Base-by-base conservation (phyloP, 306 rosid species). In the Gynostemma pentaphyllum region DNA sequence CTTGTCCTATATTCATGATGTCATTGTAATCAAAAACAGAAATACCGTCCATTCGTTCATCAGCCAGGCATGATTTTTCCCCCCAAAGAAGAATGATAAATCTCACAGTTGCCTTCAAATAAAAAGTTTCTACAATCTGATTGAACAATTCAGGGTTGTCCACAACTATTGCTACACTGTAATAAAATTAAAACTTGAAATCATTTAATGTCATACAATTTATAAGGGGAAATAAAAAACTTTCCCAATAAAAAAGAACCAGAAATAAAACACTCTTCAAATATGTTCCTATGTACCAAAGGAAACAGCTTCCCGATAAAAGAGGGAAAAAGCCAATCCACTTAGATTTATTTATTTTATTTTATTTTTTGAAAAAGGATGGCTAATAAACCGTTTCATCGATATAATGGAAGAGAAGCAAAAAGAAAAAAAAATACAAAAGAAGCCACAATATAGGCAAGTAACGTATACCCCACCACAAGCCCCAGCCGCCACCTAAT, bases 61-160 rank as follows among this genome's bases (percentile, higher is more conserved):
- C 42, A 47, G 72, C 70, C 73, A 88, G 61, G 59, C 71, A 18
- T 63, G 94, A 82, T 68, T 88, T 92, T 62, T 92, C 87, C 66
- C 98, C 98, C 98, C 98, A 92, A 42, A 92, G 94, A 55, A 92
- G 90, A 79, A 92, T 78, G 46, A 92, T 47, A 69, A 79, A 92
- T 70, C 82, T 85, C 78, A 79, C 69, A 37, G 78, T 65, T 60
- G 82, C 78, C 76, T 86, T 82, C 44, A 66, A 81, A 77, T 40
- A 62, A 48, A 92, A 88, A 41, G 73, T 69, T 68, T 74, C 78
- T 29, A 80, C 74, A 66, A 92, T 85, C 72, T 72, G 85, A 78
- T 86, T 73, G 82, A 77, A 88, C 85, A 92, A 64, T 70, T 82
- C 88, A 26, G 94, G 88, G 77, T 69, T 81, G 81, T 92, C 98